A percentile compares a stretch with the other conserved stretches of the same genome.
phyloP scores from a whole-genome alignment of 192 early-diverging fungal species.

The Coemansia sp. region DNA sequence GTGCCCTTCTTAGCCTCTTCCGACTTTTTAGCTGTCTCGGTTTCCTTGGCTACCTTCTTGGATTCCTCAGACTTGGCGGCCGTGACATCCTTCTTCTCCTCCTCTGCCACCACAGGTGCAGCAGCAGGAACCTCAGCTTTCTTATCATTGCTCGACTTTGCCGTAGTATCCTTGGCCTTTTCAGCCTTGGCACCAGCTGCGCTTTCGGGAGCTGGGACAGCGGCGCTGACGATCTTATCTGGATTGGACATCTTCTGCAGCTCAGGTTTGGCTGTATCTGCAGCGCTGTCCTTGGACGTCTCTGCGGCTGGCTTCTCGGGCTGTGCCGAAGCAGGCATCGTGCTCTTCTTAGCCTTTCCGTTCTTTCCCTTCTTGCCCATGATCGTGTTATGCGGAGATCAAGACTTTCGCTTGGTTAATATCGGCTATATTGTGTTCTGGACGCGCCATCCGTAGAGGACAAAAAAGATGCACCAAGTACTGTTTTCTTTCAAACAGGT shows the following conservation, averaged over 20 bases:
- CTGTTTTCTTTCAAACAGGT: not conserved
- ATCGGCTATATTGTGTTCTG: not conserved
- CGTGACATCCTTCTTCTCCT: constrained; percentile 14
- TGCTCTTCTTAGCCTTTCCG: constrained; percentile 28
- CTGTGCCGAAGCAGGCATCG: constrained; percentile 2
- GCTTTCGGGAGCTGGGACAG: constrained; percentile 14
- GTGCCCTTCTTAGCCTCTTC: constrained; percentile 7
- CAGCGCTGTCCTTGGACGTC: constrained; percentile 3
- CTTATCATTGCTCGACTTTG: constrained; percentile 15
- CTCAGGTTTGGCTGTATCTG: constrained; percentile 5
- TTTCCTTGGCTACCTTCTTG: constrained; percentile 7
- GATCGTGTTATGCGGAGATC: not conserved
- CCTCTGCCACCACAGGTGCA: constrained; percentile 13
- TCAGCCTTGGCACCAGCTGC: constrained; percentile 12
- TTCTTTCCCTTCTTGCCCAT: constrained; percentile 40
- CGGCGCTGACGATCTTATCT: constrained; percentile 17
- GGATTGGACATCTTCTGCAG: constrained; percentile 17
- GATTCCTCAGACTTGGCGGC: not conserved
- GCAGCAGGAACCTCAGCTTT: constrained; percentile 15
- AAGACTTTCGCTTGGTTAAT: not conserved
- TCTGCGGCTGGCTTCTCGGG: constrained; percentile 9
- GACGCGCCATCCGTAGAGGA: not conserved
- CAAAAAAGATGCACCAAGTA: not conserved
- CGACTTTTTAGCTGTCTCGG: constrained; percentile 1
- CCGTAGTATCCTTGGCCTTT: constrained; percentile 11